phyloP scores from a whole-genome alignment of 2,329 filamentous ascomycete genomes.

The Immersiporthe knoxdaviesiana region DNA sequence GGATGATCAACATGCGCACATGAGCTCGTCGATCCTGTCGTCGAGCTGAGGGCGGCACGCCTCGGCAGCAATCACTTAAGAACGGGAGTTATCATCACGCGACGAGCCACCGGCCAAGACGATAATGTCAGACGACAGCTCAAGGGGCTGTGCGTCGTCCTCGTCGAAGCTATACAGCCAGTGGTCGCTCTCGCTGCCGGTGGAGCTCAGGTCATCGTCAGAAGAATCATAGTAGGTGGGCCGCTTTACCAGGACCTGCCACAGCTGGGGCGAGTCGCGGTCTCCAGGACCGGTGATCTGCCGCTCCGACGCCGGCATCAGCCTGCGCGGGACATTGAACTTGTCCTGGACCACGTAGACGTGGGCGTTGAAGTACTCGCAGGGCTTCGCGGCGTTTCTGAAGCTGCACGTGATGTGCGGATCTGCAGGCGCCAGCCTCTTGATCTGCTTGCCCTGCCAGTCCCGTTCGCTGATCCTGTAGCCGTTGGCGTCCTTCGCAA shows the following conservation, averaged over 20 bases:
- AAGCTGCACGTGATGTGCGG: constrained; percentile 1
- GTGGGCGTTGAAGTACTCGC: neutral
- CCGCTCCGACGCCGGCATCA: neutral
- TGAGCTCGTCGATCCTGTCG: neutral
- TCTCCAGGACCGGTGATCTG: neutral
- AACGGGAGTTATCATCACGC: neutral
- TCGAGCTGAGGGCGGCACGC: neutral
- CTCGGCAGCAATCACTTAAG: neutral
- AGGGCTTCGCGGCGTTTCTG: neutral
- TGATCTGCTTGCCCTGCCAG: neutral
- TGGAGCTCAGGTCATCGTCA: neutral
- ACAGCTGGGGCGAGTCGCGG: neutral
- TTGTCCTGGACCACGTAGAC: neutral
- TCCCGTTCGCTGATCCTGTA: neutral
- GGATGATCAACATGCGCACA: neutral
- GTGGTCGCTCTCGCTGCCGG: neutral
- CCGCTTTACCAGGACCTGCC: neutral
- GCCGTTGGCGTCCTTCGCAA: neutral
- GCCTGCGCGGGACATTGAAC: neutral
- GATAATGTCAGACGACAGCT: neutral
- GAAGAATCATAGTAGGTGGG: neutral
- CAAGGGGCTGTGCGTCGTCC: neutral
- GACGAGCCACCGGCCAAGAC: neutral
- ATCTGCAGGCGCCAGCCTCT: neutral
- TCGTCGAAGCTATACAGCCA: neutral